Percentiles rank a stretch among this genome's conserved stretches.
Conservation (phyloP, 805 yeast species). For the Candida corydali region DNA sequence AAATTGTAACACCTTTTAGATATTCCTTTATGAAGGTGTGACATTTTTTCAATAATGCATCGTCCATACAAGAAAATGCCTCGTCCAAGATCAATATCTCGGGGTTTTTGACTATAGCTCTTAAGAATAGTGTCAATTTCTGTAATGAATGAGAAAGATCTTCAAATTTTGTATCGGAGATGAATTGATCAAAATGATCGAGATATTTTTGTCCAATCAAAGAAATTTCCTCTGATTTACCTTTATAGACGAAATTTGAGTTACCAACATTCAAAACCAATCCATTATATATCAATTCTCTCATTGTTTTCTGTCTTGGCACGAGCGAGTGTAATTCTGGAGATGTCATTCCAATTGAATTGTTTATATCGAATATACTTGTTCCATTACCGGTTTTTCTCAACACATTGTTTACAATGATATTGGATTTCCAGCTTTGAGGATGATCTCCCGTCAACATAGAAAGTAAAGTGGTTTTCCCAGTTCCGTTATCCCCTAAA, state of each 20-base stretch:
- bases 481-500: constrained; percentile 87
- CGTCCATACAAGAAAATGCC: constrained; percentile 88
- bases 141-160: constrained; percentile 68
- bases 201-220: constrained; percentile 18
- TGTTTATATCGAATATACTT: constrained; percentile 75
- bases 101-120: constrained; percentile 79
- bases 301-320: constrained; percentile 52
- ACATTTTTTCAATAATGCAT: constrained; percentile 31
- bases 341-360: constrained; percentile 77
- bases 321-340: constrained; percentile 93
- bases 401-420: constrained; percentile 59
- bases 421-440: constrained; percentile 80
- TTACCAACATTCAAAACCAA: constrained; percentile 56
- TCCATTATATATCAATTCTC: constrained; percentile 68
- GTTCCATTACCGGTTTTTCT: constrained; percentile 70
- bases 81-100: constrained; percentile 80
- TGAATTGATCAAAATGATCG: constrained; percentile 16
- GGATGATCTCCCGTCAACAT: constrained; percentile 93
- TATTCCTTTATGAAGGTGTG: constrained; percentile 23
- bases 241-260: constrained; percentile 44
- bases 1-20: constrained; percentile 51
- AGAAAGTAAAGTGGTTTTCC: constrained; percentile 84
- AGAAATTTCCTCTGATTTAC: constrained; percentile 19
- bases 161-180: constrained; percentile 44
- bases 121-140: constrained; percentile 67